phyloP scores from a whole-genome alignment of 2,329 filamentous ascomycete species.

The Endoconidiophora laricicola region DNA sequence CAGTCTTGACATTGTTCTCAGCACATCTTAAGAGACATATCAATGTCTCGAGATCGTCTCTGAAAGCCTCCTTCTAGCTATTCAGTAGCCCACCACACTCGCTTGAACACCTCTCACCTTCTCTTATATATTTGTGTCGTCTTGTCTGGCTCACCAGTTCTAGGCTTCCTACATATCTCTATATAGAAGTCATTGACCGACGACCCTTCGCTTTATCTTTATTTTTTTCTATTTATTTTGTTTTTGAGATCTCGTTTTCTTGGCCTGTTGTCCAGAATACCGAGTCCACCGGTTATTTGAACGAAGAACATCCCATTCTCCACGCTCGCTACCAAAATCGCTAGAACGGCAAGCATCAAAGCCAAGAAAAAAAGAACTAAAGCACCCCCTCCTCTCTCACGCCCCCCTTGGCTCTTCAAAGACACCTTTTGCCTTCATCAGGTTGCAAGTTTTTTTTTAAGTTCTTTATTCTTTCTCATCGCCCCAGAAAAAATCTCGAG shows the following conservation, averaged over 20 bases:
- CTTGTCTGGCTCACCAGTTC: neutral
- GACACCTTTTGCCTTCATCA: neutral
- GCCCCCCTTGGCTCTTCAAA: neutral
- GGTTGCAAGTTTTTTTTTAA: neutral
- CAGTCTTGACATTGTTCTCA: no score
- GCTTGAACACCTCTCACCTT: constrained; percentile 3
- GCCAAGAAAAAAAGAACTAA: no score
- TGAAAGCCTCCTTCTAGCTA: constrained; percentile 7
- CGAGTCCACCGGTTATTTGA: neutral
- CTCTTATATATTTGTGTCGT: neutral
- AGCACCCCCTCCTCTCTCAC: neutral
- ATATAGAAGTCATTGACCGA: no score
- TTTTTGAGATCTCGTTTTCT: neutral
- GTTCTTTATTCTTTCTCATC: constrained; percentile 1
- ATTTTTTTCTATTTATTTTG: neutral
- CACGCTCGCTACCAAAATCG: constrained; percentile 6
- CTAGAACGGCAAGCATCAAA: neutral
- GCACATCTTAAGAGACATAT: neutral
- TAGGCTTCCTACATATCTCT: neutral
- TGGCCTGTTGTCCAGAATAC: neutral
- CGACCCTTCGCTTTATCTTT: neutral
- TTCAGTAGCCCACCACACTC: constrained; percentile 12
- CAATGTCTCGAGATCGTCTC: constrained; percentile 11
- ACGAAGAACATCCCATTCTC: neutral
- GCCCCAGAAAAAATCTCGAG: neutral